These are phyloP conservation scores for Magnaporthiopsis rhizophila DNA, from an alignment of 2,329 filamentous ascomycete species.

Conservation along the genomic window DNA sequence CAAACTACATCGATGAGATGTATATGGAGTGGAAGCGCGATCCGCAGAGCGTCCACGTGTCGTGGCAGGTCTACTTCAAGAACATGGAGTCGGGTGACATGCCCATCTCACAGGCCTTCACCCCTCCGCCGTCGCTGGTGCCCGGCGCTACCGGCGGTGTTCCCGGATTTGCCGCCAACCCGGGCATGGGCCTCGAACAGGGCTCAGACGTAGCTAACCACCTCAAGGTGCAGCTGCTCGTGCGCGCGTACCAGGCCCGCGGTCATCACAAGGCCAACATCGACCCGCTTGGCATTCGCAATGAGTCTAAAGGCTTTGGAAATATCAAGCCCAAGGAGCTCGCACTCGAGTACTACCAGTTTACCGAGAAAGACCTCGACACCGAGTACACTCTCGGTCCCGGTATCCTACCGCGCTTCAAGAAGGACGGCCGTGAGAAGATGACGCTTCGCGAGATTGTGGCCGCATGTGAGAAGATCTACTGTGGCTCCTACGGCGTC, in stretches of 20 bases:
- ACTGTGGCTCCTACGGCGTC: conserved; percentile 94
- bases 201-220: conserved; percentile 88
- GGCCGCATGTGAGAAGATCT: conserved; percentile 85
- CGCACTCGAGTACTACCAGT: conserved; percentile 87
- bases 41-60: conserved; percentile 87
- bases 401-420: conserved; percentile 91
- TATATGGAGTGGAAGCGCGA: conserved; percentile 96
- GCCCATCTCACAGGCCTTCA: conserved; percentile 95
- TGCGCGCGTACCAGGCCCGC: conserved; percentile 94
- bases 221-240: conserved; percentile 93
- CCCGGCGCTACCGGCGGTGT: conserved; percentile 73
- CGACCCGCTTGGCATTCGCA: conserved; percentile 89
- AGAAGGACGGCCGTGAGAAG: conserved; percentile 78
- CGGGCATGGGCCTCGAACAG: conserved; percentile 55
- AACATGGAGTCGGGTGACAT: conserved; percentile 99
- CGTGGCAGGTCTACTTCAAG: conserved; percentile 98
- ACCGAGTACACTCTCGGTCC: conserved; percentile 87
- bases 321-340: conserved; percentile 89
- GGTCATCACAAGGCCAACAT: conserved; percentile 98
- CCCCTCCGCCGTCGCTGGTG: conserved; percentile 86
- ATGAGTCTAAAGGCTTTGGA: conserved; percentile 73
- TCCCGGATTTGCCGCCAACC: conserved; percentile 61
- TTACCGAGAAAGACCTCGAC: conserved; percentile 89
- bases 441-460: conserved; percentile 97
- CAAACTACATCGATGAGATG: conserved; percentile 99